Percentiles rank a stretch among this genome's conserved stretches.
Evolutionary conservation across 345 rosid genomes (phyloP).

Genomic region (Lumnitzera racemosa): DNA sequence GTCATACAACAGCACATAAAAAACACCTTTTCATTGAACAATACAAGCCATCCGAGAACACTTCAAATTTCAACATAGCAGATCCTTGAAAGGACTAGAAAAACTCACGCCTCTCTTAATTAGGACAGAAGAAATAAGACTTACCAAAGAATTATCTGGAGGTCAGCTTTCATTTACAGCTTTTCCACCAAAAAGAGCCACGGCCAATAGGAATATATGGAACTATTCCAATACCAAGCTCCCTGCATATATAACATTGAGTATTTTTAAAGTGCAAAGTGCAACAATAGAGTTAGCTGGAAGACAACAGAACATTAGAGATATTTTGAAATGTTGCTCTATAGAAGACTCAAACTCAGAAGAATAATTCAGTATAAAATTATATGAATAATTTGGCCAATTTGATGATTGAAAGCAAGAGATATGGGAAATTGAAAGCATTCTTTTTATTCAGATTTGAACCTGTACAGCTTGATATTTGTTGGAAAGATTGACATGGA

Average conservation of each 20-base stretch:
- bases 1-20: no score
- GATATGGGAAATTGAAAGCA: no score
- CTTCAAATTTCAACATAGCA: no score
- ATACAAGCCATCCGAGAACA: no score
- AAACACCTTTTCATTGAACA: no score
- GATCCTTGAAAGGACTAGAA: no score
- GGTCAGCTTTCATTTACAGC: conserved; percentile 34
- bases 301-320: background rate
- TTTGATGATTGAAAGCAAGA: no score
- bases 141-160: conserved; percentile 26
- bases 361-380: background rate
- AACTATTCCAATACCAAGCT: conserved; percentile 52
- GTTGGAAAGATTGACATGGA: conserved; percentile 10
- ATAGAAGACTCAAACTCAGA: background rate
- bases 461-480: background rate
- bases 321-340: no score
- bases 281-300: no score
- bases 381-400: no score
- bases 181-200: conserved; percentile 45
- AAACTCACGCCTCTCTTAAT: no score
- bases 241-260: conserved; percentile 15
- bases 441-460: no score
- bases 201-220: conserved; percentile 52
- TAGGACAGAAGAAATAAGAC: background rate
- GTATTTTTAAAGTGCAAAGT: background rate